Conservation (phyloP, 2,329 filamentous ascomycete species). For the Trichoderma hamatum region DNA sequence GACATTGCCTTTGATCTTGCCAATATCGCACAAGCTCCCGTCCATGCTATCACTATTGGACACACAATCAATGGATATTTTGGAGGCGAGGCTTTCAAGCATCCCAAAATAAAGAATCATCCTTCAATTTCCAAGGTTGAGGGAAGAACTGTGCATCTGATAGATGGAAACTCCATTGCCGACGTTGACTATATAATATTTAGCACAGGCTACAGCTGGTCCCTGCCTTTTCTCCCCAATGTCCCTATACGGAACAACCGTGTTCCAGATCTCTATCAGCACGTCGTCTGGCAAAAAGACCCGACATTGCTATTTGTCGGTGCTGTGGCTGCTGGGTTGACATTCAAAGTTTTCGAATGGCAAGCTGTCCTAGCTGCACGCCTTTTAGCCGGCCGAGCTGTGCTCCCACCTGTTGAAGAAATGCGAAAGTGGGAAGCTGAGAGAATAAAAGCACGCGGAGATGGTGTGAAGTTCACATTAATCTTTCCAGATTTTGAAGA, state of each 20-base stretch:
- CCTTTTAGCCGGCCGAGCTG: conserved; percentile 57
- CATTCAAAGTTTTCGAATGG: conserved; percentile 71
- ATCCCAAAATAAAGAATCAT: conserved; percentile 53
- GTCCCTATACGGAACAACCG: conserved; percentile 58
- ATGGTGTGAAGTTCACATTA: conserved; percentile 59
- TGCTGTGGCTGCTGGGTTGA: conserved; percentile 60
- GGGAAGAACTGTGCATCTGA: conserved; percentile 55
- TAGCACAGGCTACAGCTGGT: conserved; percentile 68
- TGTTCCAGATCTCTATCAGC: conserved; percentile 59
- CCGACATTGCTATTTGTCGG: conserved; percentile 61
- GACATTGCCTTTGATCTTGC: conserved; percentile 62
- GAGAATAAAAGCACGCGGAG: conserved; percentile 56
- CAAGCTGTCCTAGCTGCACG: conserved; percentile 65
- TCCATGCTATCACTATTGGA: conserved; percentile 56
- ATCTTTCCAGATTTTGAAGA: conserved; percentile 65
- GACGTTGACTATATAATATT: conserved; percentile 66
- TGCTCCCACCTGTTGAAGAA: conserved; percentile 52
- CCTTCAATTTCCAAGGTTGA: conserved; percentile 53
- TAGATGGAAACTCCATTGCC: conserved; percentile 55
- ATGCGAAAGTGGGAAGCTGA: conserved; percentile 61
- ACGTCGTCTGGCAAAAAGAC: conserved; percentile 58
- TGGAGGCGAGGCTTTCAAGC: conserved; percentile 61
- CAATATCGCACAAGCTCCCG: conserved; percentile 48
- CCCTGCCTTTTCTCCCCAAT: conserved; percentile 60
- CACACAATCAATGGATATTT: conserved; percentile 57